Conservation (phyloP, 805 yeast species). For the Candida andamanensis region DNA sequence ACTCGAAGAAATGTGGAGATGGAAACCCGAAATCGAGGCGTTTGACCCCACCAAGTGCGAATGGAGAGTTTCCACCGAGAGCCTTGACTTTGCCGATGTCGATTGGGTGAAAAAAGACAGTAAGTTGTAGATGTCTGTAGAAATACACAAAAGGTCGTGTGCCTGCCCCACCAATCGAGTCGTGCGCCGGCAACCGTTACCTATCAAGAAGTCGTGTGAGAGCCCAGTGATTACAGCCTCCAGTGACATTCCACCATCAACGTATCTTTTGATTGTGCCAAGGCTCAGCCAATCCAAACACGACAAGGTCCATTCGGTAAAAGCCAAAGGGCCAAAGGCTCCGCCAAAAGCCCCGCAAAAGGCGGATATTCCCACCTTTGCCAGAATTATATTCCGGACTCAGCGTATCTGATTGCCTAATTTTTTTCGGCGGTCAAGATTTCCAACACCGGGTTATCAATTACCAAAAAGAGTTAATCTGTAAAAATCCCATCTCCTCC, state of each 20-base stretch:
- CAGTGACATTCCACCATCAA: neutral
- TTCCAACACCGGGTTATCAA: too few relatives aligned
- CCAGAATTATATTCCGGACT: too few relatives aligned
- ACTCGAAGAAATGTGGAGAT: constrained; percentile 8
- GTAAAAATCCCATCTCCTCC: constrained; percentile 1
- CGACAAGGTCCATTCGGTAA: too few relatives aligned
- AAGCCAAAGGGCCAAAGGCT: neutral
- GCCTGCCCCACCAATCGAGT: neutral
- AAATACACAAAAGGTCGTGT: neutral
- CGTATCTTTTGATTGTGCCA: neutral
- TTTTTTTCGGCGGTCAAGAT: too few relatives aligned
- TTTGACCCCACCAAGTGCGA: constrained; percentile 9
- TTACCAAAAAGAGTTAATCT: too few relatives aligned
- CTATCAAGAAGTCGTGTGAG: neutral
- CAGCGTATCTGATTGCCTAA: too few relatives aligned
- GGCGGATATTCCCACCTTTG: too few relatives aligned
- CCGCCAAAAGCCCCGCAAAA: neutral
- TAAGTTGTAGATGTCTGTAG: neutral
- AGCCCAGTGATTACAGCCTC: neutral
- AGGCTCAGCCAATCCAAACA: too few relatives aligned
- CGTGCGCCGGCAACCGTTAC: neutral
- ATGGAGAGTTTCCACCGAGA: constrained; percentile 9
- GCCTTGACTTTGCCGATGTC: constrained; percentile 7
- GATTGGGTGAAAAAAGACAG: constrained; percentile 6
- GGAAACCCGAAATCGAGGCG: constrained; percentile 12